phyloP scores from a whole-genome alignment of 2,329 filamentous ascomycete genomes.

The Aspergillus intermedius region DNA sequence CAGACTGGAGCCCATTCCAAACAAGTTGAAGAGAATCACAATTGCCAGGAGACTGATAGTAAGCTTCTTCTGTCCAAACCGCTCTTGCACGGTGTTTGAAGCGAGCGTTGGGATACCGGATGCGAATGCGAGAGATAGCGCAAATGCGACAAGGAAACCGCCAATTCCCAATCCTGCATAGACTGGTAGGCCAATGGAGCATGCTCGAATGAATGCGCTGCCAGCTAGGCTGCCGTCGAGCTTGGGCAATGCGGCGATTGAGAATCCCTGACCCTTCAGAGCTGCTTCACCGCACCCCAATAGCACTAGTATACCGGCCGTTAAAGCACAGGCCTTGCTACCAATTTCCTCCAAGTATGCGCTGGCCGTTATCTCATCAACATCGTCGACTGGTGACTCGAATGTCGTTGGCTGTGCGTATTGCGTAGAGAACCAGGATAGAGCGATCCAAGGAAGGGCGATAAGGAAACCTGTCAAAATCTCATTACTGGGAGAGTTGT shows the following conservation, averaged over 20 bases:
- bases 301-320: conserved; percentile 26
- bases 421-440: conserved; percentile 31
- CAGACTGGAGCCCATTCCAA: conserved; percentile 25
- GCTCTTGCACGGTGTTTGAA: conserved; percentile 9
- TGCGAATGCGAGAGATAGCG: conserved; percentile 42
- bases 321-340: conserved; percentile 20
- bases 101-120: conserved; percentile 36
- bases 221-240: conserved; percentile 10
- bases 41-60: conserved; percentile 19
- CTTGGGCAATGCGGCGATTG: conserved; percentile 11
- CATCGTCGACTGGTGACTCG: conserved; percentile 5
- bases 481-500: conserved; percentile 35
- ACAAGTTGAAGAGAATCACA: conserved; percentile 19
- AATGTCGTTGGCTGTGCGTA: conserved; percentile 14
- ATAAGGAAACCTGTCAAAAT: conserved; percentile 44
- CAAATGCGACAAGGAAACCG: conserved; percentile 47
- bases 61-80: conserved; percentile 22
- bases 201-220: conserved; percentile 26
- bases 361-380: conserved; percentile 3
- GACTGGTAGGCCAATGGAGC: conserved; percentile 47
- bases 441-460: conserved; percentile 28
- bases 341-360: conserved; percentile 14
- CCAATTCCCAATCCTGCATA: conserved; percentile 52
- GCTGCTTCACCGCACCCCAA: conserved; percentile 23
- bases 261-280: conserved; percentile 8